A percentile compares a stretch with the other conserved stretches of the same genome.
Conservation (phyloP, 1,284 basidiomycete species). For the Malassezia arunalokei region DNA sequence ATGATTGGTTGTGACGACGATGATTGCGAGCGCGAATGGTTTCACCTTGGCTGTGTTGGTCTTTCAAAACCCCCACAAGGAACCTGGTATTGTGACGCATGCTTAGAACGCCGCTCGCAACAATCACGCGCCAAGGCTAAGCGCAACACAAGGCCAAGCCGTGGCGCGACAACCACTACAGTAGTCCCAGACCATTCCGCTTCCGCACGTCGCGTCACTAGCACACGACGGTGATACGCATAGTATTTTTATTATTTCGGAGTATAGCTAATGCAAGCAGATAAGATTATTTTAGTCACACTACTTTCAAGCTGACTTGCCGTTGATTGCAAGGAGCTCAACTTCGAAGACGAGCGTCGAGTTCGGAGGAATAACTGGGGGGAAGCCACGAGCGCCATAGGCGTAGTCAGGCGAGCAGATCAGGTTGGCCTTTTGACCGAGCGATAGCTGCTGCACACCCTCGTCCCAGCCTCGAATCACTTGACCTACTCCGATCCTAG, state of each 20-base stretch:
- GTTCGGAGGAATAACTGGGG: slow-evolving; percentile 46
- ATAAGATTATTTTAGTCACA: neutral
- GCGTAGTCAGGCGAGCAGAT: slow-evolving; percentile 46
- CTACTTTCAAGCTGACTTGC: slow-evolving; percentile 14
- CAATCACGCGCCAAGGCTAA: slow-evolving; percentile 11
- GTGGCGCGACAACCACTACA: neutral
- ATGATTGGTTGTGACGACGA: slow-evolving; percentile 94
- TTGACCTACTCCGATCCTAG: slow-evolving; percentile 39
- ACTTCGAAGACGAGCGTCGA: slow-evolving; percentile 42
- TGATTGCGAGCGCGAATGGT: slow-evolving; percentile 87
- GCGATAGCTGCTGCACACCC: slow-evolving; percentile 47
- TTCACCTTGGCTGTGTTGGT: slow-evolving; percentile 62
- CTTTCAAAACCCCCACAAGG: slow-evolving; percentile 56
- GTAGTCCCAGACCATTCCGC: neutral
- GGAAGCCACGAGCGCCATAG: slow-evolving; percentile 36
- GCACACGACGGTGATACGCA: neutral
- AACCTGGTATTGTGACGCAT: slow-evolving; percentile 60
- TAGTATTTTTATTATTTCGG: neutral
- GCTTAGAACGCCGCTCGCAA: slow-evolving; percentile 25
- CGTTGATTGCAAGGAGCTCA: slow-evolving; percentile 48
- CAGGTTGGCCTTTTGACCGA: slow-evolving; percentile 46
- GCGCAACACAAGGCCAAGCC: slow-evolving; percentile 6
- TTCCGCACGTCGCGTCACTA: neutral
- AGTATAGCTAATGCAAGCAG: neutral
- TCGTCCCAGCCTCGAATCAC: slow-evolving; percentile 49